Percentiles rank a stretch among this genome's conserved stretches.
phyloP scores from a whole-genome alignment of 2,329 filamentous ascomycete genomes.

The Tolypocladium nubicola region DNA sequence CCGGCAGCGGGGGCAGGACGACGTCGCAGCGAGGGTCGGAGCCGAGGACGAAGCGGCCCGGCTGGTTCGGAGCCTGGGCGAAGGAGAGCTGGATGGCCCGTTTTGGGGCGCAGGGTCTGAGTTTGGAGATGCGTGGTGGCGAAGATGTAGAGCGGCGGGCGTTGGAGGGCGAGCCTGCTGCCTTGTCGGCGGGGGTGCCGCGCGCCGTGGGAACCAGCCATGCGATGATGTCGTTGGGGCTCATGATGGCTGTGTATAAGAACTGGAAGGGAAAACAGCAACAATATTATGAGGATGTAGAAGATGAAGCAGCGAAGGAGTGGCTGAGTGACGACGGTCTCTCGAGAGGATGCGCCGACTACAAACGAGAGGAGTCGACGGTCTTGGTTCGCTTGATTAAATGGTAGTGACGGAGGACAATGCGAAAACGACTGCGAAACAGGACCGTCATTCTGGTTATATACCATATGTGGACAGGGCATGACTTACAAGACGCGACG shows the following conservation, averaged over 20 bases:
- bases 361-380: not conserved
- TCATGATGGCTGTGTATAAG: conserved; percentile 8
- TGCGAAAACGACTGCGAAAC: not conserved
- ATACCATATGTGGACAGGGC: not conserved
- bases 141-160: conserved; percentile 13
- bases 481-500: not conserved
- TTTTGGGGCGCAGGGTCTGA: conserved; percentile 13
- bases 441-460: not conserved
- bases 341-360: not conserved
- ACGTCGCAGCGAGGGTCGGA: conserved; percentile 27
- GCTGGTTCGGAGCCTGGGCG: conserved; percentile 18
- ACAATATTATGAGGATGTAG: not conserved
- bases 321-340: not conserved
- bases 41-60: conserved; percentile 26
- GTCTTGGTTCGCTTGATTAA: not conserved
- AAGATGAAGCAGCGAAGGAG: not conserved
- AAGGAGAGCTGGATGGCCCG: conserved; percentile 26
- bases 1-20: conserved; percentile 21
- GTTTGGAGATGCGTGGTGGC: conserved; percentile 15
- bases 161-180: conserved; percentile 21
- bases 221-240: conserved; percentile 22
- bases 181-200: conserved; percentile 20
- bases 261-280: not conserved
- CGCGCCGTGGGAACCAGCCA: conserved; percentile 27
- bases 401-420: not conserved